These are phyloP conservation scores for Eudorina sp. DNA, from an alignment of 139 green algal genomes.

Conservation along the genomic window DNA sequence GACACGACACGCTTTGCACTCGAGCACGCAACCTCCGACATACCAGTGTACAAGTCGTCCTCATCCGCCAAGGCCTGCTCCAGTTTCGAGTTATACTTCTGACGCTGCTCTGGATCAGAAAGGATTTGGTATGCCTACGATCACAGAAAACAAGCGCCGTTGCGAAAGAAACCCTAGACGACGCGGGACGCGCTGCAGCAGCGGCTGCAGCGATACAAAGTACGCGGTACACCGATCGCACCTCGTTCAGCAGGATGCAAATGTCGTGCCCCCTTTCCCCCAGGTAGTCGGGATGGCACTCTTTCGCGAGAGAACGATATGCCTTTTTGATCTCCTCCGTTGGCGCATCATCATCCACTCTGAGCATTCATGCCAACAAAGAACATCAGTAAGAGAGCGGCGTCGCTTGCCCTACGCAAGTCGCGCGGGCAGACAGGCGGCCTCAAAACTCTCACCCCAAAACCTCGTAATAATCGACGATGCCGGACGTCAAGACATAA, in stretches of 20 bases:
- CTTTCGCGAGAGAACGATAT: conserved; percentile 75
- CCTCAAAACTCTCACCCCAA: conserved; percentile 53
- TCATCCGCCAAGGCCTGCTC: conserved; percentile 75
- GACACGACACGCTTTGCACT: too few species aligned
- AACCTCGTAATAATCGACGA: conserved; percentile 84
- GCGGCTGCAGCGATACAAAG: too few species aligned
- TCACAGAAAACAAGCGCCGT: neutral
- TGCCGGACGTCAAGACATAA: conserved; percentile 57
- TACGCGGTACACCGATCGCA: neutral
- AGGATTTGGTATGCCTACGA: conserved; percentile 69
- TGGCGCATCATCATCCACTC: conserved; percentile 75
- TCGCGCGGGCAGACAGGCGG: neutral
- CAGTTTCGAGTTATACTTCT: conserved; percentile 76
- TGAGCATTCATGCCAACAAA: neutral
- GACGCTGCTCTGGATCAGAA: conserved; percentile 60
- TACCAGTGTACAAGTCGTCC: conserved; percentile 82
- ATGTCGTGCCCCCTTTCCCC: conserved; percentile 85
- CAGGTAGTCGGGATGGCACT: conserved; percentile 82
- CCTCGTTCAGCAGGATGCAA: conserved; percentile 92
- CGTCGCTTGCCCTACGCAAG: neutral
- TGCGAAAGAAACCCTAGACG: conserved; percentile 23
- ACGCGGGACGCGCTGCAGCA: too few species aligned
- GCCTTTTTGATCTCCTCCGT: conserved; percentile 84
- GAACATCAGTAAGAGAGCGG: neutral
- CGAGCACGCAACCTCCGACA: neutral